Evolutionary conservation across 225 moss, liverwort and hornwort genomes (phyloP).

Genomic region (Marchantia paleacea): DNA sequence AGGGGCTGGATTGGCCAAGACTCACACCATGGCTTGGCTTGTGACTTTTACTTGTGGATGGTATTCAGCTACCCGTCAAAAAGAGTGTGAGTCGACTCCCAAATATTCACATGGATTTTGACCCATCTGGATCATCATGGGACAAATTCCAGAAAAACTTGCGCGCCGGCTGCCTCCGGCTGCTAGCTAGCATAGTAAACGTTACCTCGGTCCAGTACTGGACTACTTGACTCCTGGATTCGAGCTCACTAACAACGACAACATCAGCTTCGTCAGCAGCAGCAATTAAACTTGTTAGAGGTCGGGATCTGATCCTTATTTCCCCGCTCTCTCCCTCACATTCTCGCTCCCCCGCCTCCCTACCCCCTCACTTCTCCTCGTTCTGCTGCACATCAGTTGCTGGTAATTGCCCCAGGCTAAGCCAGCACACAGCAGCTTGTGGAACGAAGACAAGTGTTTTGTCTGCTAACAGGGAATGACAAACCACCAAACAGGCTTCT

Average conservation of each 20-base stretch:
- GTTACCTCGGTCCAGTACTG: no score
- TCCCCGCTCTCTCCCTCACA: neutral
- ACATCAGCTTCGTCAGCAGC: no score
- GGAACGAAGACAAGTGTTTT: no score
- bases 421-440: neutral
- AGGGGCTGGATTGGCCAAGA: slow-evolving; percentile 5
- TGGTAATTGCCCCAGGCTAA: neutral
- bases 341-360: neutral
- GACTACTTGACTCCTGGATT: no score
- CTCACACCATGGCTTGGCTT: neutral
- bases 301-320: neutral
- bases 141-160: neutral
- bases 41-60: neutral
- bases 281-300: no score
- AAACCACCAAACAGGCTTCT: no score
- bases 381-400: no score
- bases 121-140: neutral
- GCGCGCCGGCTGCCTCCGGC: neutral
- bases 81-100: neutral
- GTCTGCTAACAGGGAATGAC: no score
- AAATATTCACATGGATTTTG: slow-evolving; percentile 1
- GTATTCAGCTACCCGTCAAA: slow-evolving; percentile 1
- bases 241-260: no score
- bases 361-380: neutral
- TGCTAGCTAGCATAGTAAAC: neutral